A percentile compares a stretch with the other conserved stretches of the same genome.
Conservation (phyloP, 2,329 filamentous ascomycete genomes). For the Fusarium brevicatenulatum region DNA sequence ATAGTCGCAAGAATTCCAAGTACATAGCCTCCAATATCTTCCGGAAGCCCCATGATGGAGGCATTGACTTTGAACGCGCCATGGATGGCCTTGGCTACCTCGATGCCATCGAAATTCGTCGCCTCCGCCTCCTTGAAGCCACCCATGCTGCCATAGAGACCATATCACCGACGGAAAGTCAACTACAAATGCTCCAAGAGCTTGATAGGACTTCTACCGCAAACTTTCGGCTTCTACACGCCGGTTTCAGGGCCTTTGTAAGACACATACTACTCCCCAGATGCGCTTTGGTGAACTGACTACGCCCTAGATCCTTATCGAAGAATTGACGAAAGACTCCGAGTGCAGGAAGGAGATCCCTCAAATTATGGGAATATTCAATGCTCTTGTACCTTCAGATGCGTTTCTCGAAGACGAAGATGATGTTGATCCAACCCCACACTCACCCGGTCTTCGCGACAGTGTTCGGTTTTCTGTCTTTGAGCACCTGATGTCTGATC, state of each 20-base stretch:
- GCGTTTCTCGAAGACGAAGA: slow-evolving; percentile 35
- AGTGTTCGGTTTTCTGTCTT: slow-evolving; percentile 51
- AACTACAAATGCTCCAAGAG: slow-evolving; percentile 42
- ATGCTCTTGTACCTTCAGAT: slow-evolving; percentile 49
- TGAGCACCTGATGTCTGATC: slow-evolving; percentile 47
- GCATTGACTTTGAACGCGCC: slow-evolving; percentile 39
- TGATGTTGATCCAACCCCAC: slow-evolving; percentile 44
- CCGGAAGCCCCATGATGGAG: slow-evolving; percentile 40
- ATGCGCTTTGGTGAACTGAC: background rate
- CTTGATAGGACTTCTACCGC: slow-evolving; percentile 44
- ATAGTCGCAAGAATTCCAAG: slow-evolving; percentile 45
- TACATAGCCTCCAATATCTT: slow-evolving; percentile 44
- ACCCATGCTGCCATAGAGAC: slow-evolving; percentile 33
- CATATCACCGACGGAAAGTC: slow-evolving; percentile 12
- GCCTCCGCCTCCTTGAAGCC: slow-evolving; percentile 42
- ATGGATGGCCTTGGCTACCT: slow-evolving; percentile 48
- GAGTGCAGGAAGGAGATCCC: slow-evolving; percentile 19
- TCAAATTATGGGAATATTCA: slow-evolving; percentile 49
- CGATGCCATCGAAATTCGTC: slow-evolving; percentile 49
- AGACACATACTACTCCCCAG: slow-evolving; percentile 8
- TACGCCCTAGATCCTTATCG: slow-evolving; percentile 43
- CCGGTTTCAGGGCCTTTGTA: slow-evolving; percentile 50
- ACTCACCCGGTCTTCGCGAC: slow-evolving; percentile 47
- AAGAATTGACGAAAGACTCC: slow-evolving; percentile 29
- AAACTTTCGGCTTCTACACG: slow-evolving; percentile 47